Conservation (phyloP, 2,329 filamentous ascomycete genomes). For the Cytospora chrysosperma region DNA sequence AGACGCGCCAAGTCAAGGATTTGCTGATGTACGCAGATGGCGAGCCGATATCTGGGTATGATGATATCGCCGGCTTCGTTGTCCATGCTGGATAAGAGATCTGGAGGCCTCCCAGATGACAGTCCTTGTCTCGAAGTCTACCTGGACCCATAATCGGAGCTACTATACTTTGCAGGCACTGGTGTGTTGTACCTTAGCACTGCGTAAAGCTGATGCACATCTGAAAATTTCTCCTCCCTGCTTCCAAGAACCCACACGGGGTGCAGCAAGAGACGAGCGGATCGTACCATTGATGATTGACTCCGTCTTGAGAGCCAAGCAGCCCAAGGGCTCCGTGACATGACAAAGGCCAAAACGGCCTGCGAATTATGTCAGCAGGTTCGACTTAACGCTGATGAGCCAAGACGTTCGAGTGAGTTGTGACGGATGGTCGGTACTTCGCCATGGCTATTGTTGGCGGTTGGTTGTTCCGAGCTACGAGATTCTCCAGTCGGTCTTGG, state of each 20-base stretch:
- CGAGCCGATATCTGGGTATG: constrained; percentile 13
- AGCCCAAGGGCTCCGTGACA: neutral
- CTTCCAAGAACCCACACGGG: neutral
- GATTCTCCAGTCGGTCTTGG: neutral
- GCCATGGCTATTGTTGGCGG: neutral
- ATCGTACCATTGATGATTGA: neutral
- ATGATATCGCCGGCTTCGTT: constrained; percentile 7
- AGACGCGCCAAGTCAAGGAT: constrained; percentile 16
- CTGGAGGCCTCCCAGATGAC: neutral
- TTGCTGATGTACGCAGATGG: constrained; percentile 9
- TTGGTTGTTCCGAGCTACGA: neutral
- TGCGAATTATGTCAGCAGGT: neutral
- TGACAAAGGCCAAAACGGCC: neutral
- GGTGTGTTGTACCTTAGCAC: neutral
- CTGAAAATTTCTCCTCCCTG: neutral
- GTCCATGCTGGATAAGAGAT: constrained; percentile 9
- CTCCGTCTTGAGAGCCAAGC: neutral
- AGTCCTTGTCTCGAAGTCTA: neutral
- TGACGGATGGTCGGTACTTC: neutral
- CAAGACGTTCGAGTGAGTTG: neutral
- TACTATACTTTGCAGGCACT: neutral
- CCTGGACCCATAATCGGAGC: neutral
- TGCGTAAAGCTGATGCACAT: neutral
- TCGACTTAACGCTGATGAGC: neutral
- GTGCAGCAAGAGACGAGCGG: neutral